Evolutionary conservation across 352 stramenopile species (phyloP).

Genomic region (Phytophthora melonis): DNA sequence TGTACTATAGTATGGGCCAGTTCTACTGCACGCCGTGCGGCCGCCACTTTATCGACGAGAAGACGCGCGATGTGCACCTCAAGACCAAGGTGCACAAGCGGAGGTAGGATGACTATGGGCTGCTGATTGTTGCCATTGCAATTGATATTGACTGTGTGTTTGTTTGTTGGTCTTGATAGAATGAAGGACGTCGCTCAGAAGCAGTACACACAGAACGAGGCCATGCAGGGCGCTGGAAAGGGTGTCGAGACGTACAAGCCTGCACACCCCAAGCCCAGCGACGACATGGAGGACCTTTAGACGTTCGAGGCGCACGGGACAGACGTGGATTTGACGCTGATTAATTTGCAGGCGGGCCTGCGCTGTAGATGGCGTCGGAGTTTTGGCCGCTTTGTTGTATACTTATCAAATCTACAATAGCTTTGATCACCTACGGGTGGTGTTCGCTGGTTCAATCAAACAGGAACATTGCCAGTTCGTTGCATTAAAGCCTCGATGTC

Average conservation of each 20-base stretch:
- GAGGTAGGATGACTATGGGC: constrained; percentile 41
- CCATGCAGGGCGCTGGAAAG: constrained; percentile 76
- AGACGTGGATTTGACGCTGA: background rate
- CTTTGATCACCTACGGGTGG: background rate
- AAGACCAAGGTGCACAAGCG: constrained; percentile 91
- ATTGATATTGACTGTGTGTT: background rate
- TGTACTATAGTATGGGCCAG: constrained; percentile 53
- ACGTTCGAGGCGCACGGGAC: background rate
- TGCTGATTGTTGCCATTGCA: background rate
- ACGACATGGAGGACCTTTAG: constrained; percentile 77
- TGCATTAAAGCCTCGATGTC: background rate
- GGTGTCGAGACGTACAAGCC: constrained; percentile 78
- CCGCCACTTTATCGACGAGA: constrained; percentile 87
- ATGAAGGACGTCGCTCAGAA: constrained; percentile 91
- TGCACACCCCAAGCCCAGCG: constrained; percentile 48
- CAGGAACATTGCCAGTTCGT: background rate
- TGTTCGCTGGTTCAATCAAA: background rate
- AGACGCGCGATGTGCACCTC: constrained; percentile 82
- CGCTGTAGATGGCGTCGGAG: background rate
- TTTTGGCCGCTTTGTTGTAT: constrained; percentile 33
- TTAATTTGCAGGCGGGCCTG: constrained; percentile 7
- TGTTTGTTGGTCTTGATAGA: constrained; percentile 28
- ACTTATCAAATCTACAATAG: constrained; percentile 30
- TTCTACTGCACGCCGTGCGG: constrained; percentile 91
- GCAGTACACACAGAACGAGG: constrained; percentile 91